Evolutionary conservation across 352 stramenopile species (phyloP), one percentile per base, ranked within the genome.

Genomic region (Halophytophthora batemanensis): DNA sequence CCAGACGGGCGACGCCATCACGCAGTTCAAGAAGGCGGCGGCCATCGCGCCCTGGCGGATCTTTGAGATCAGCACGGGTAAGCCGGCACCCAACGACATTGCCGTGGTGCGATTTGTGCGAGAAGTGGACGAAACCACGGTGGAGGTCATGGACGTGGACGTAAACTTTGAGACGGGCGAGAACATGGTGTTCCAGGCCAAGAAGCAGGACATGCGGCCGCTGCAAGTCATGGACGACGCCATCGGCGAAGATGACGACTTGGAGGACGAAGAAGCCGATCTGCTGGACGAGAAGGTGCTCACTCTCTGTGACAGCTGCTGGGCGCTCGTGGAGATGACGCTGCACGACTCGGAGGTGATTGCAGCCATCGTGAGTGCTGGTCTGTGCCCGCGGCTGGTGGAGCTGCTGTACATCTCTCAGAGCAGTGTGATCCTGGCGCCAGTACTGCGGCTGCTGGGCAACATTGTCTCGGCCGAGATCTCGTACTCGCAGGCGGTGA

Each of bases 101-200:
- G 81, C 79, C 2, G 79, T 92, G 34, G 83, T 94, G n/a, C 81
- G 83, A 1, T 90, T 85, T 49, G 65, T 94, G 17, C 79, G 81
- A 10, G 72, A 90, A 49, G 70, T 92, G 11, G 66, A 92, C 47
- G 81, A 85, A n/a, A 55, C 53, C 25, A 86, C 63, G 6, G 75
- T 94, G 22, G 83, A 94, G 52, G 81, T 94, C 45, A 80, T 94
- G 64, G 83, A 94, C 41, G 83, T 94, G 14, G 83, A 94, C 28
- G 77, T 92, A 40, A 94, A 94, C 56, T 94, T 90, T 48, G 83
- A 94, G 52, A 92, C 83, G 21, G 83, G 83, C 33, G 83, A 94
- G 56, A 90, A 90, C 61, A 77, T 86, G 63, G 62, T 85, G 12
- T 94, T 94, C 56, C 56, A 78, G 46, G 77, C 84, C 6, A 70